These are phyloP conservation scores for Hirsutella thompsonii DNA, from an alignment of 2,329 filamentous ascomycete genomes.

Conservation along the genomic window DNA sequence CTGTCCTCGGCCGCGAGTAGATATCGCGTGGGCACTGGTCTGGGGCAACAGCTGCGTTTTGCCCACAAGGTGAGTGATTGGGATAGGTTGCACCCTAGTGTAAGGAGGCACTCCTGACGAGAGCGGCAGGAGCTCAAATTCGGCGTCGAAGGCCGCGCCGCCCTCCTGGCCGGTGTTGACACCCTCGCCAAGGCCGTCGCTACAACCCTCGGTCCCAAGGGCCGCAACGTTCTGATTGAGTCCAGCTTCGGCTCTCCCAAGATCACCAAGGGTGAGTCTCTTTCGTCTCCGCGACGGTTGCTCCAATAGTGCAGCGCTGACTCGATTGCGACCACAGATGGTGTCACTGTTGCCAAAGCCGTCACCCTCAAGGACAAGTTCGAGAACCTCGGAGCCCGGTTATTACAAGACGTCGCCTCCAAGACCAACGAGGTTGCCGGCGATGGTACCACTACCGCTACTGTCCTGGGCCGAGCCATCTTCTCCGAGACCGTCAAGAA, in stretches of 20 bases:
- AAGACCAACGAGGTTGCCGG: slow-evolving; percentile 99
- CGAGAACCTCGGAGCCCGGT: slow-evolving; percentile 94
- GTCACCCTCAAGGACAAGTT: slow-evolving; percentile 97
- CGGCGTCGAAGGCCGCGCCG: slow-evolving; percentile 82
- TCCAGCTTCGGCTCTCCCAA: slow-evolving; percentile 97
- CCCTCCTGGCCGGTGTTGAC: slow-evolving; percentile 87
- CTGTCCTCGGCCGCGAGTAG: slow-evolving; percentile 56
- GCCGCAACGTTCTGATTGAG: slow-evolving; percentile 96
- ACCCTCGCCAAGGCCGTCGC: slow-evolving; percentile 93
- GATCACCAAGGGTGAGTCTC: slow-evolving; percentile 84
- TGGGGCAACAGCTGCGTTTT: slow-evolving; percentile 85
- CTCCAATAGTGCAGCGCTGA: too few species aligned
- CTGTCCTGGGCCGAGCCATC: slow-evolving; percentile 91
- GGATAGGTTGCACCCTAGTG: too few species aligned
- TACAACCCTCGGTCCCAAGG: slow-evolving; percentile 94
- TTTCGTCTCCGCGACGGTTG: not conserved
- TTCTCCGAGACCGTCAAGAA: slow-evolving; percentile 99
- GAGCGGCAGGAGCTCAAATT: slow-evolving; percentile 99
- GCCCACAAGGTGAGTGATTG: slow-evolving; percentile 71
- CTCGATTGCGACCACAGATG: slow-evolving; percentile 43
- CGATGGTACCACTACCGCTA: slow-evolving; percentile 97
- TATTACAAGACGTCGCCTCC: slow-evolving; percentile 94
- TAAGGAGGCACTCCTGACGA: too few species aligned
- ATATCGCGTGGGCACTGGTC: slow-evolving; percentile 49
- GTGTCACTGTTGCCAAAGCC: slow-evolving; percentile 81